A percentile compares a stretch with the other conserved stretches of the same genome.
These are phyloP conservation scores for Melanopsichium pennsylvanicum DNA, from an alignment of 1,284 basidiomycete species.

Conservation along the genomic window DNA sequence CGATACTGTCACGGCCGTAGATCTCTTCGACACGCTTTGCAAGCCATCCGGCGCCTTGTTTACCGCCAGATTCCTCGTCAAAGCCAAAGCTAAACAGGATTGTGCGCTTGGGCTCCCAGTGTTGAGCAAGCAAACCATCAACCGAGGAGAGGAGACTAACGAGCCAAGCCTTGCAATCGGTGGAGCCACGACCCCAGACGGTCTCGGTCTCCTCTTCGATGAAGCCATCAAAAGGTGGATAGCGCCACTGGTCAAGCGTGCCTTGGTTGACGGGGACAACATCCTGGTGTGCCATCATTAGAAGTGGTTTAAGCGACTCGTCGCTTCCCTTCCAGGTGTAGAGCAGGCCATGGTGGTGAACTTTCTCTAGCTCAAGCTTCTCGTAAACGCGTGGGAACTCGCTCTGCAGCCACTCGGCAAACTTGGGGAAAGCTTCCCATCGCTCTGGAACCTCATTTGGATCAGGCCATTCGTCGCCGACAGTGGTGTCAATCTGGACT, in stretches of 20 bases:
- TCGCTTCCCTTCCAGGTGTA: conserved; percentile 75
- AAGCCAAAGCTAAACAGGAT: conserved; percentile 76
- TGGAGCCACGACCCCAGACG: conserved; percentile 68
- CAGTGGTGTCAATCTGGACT: conserved; percentile 56
- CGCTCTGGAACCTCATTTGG: conserved; percentile 36
- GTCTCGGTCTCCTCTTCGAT: conserved; percentile 67
- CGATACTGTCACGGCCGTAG: conserved; percentile 53
- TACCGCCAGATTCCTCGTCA: conserved; percentile 72
- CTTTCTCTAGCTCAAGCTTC: conserved; percentile 50
- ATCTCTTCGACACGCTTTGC: conserved; percentile 42
- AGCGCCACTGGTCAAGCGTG: conserved; percentile 69
- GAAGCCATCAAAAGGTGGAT: conserved; percentile 69
- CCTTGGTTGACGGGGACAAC: conserved; percentile 70
- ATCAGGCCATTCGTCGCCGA: conserved; percentile 50
- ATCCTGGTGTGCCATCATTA: conserved; percentile 71
- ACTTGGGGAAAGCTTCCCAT: conserved; percentile 50
- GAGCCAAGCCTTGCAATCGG: conserved; percentile 67
- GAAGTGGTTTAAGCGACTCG: conserved; percentile 72
- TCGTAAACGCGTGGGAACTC: conserved; percentile 50
- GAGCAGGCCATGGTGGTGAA: conserved; percentile 75
- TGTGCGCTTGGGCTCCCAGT: conserved; percentile 67
- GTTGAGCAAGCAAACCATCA: conserved; percentile 68
- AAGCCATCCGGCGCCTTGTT: conserved; percentile 58
- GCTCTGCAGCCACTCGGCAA: conserved; percentile 44
- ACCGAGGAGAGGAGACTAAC: conserved; percentile 68